phyloP scores from a whole-genome alignment of 345 rosid species.

The Salix udensis region DNA sequence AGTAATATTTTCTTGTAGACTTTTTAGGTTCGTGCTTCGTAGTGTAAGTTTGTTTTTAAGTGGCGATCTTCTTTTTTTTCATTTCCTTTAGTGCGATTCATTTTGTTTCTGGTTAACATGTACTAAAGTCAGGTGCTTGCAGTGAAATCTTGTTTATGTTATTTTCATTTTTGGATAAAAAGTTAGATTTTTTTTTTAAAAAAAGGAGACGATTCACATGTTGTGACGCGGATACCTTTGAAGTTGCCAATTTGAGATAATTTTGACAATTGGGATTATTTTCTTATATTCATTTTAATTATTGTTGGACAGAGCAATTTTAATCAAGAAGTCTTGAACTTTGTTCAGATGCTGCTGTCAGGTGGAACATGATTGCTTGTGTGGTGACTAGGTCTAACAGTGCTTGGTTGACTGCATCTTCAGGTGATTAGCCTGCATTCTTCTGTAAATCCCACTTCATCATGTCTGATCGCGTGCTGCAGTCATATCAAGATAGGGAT shows the following conservation, averaged over 20 bases:
- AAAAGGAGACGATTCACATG: background rate
- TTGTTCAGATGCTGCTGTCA: too few species aligned
- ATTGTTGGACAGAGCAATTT: background rate
- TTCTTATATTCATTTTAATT: background rate
- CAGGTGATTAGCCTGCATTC: conserved; percentile 22
- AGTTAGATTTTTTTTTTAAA: background rate
- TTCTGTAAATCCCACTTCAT: conserved; percentile 2
- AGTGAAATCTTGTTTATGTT: background rate
- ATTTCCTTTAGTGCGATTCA: background rate
- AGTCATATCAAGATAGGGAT: conserved; percentile 21
- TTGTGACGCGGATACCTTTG: background rate
- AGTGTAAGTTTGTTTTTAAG: background rate
- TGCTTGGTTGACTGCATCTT: conserved; percentile 14
- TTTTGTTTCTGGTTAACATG: background rate
- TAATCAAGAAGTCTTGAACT: background rate
- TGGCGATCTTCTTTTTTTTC: background rate
- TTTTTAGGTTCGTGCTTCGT: too few species aligned
- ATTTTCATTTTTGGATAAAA: background rate
- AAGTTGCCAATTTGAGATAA: background rate
- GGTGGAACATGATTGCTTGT: too few species aligned
- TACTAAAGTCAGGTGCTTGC: background rate
- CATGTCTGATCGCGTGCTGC: conserved; percentile 39
- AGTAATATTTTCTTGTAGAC: background rate
- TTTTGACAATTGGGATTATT: background rate
- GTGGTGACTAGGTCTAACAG: background rate